Percentiles rank a stretch among this genome's conserved stretches.
Conservation (phyloP, 2,329 filamentous ascomycete genomes). For the Emmonsiellopsis sp. region DNA sequence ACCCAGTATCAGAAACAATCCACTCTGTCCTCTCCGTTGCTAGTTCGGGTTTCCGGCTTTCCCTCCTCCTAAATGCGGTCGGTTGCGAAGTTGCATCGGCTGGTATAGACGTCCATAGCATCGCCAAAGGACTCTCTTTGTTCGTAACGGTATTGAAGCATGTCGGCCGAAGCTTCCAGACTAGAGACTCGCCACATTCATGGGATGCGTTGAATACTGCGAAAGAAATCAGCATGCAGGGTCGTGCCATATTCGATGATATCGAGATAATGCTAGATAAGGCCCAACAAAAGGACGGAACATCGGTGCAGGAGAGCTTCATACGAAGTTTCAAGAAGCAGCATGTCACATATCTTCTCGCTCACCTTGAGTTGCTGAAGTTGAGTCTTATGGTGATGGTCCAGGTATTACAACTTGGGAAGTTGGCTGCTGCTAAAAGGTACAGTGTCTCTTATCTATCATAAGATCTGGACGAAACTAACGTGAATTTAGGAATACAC, state of each 20-base stretch:
- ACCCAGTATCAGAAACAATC: conserved; percentile 44
- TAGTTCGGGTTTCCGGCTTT: conserved; percentile 30
- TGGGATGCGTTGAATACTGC: conserved; percentile 26
- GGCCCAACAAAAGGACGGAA: conserved; percentile 20
- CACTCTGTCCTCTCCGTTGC: conserved; percentile 13
- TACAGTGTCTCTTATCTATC: conserved; percentile 8
- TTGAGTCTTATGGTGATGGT: conserved; percentile 32
- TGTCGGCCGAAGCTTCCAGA: conserved; percentile 24
- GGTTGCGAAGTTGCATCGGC: conserved; percentile 31
- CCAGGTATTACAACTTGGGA: conserved; percentile 31
- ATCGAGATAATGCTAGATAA: conserved; percentile 34
- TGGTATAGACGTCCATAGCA: conserved; percentile 32
- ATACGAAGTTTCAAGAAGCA: conserved; percentile 35
- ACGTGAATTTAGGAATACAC: conserved; percentile 11
- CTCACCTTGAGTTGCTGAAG: conserved; percentile 33
- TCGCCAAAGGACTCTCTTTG: conserved; percentile 33
- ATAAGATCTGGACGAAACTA: neutral
- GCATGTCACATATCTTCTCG: conserved; percentile 33
- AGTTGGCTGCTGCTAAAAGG: conserved; percentile 21
- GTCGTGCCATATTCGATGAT: conserved; percentile 31
- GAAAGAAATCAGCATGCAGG: conserved; percentile 31
- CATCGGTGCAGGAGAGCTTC: conserved; percentile 27
- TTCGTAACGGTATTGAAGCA: conserved; percentile 34
- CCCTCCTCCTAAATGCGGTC: conserved; percentile 34
- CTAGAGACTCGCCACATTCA: conserved; percentile 22